Percentiles rank a stretch among this genome's conserved stretches.
These are phyloP conservation scores for Pestalotiopsis sp. DNA, from an alignment of 2,329 filamentous ascomycete species.

Conservation along the genomic window DNA sequence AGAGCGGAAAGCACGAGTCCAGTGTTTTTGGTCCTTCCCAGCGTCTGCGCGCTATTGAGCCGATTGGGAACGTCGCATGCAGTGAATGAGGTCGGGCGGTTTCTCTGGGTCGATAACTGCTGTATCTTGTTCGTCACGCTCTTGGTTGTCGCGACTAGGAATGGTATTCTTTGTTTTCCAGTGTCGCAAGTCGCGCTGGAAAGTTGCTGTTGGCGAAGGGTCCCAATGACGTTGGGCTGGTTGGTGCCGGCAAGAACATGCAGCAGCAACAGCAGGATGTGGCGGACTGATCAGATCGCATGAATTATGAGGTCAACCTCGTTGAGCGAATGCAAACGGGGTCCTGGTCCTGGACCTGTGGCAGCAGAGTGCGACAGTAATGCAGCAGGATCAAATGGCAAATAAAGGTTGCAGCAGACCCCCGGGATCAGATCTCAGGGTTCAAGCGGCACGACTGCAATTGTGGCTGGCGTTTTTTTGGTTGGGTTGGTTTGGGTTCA, in stretches of 20 bases:
- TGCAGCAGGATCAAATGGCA: slow-evolving; percentile 8
- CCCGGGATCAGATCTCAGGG: neutral
- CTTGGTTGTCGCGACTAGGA: neutral
- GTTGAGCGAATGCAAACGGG: neutral
- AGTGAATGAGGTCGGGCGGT: neutral
- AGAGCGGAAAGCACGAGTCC: neutral
- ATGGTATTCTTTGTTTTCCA: neutral
- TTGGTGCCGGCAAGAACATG: neutral
- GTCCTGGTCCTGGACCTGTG: neutral
- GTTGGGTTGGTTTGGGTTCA: too few relatives aligned
- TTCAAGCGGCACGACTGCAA: slow-evolving; percentile 2
- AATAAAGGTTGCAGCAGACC: neutral
- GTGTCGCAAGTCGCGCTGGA: neutral
- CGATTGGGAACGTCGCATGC: slow-evolving; percentile 5
- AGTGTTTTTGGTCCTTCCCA: neutral
- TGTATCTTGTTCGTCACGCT: too few relatives aligned
- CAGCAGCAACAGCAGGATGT: neutral
- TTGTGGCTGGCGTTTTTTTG: neutral
- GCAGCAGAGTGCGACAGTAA: slow-evolving; percentile 9
- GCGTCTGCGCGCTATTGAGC: neutral
- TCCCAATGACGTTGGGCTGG: slow-evolving; percentile 1
- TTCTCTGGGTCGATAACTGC: neutral
- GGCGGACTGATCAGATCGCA: slow-evolving; percentile 11
- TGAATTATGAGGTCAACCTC: slow-evolving; percentile 13
- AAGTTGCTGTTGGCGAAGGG: neutral